A percentile compares a stretch with the other conserved stretches of the same genome.
Conservation (phyloP, 768 basidiomycete species). For the Mrakia hoshinonis region DNA sequence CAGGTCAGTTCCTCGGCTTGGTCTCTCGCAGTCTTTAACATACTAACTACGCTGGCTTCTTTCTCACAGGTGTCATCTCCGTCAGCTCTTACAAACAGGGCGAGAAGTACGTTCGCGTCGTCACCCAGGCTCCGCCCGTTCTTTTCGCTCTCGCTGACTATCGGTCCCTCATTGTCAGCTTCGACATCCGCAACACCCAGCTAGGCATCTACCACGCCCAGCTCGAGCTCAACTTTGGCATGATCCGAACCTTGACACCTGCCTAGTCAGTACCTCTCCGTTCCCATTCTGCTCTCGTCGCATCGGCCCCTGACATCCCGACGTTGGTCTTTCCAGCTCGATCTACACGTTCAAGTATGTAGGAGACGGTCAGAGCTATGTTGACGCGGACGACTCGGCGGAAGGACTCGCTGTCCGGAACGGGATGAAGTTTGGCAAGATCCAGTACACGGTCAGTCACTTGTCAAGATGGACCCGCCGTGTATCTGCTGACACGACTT, state of each 20-base stretch:
- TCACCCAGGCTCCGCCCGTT: no score
- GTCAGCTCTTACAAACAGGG: not conserved
- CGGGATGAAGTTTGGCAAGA: slow-evolving; percentile 38
- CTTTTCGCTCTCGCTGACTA: not conserved
- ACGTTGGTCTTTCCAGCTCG: not conserved
- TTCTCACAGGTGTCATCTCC: slow-evolving; percentile 39
- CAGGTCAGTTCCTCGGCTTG: slow-evolving; percentile 36
- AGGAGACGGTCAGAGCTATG: no score
- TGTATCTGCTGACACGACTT: no score
- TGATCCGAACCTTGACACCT: slow-evolving; percentile 48
- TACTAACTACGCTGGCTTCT: slow-evolving; percentile 30
- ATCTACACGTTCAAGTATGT: not conserved
- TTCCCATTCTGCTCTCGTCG: slow-evolving; percentile 29
- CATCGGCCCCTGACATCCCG: slow-evolving; percentile 24
- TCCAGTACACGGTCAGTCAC: slow-evolving; percentile 33
- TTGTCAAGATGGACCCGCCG: no score
- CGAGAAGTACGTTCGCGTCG: not conserved
- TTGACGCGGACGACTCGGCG: slow-evolving; percentile 29
- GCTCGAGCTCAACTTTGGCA: slow-evolving; percentile 47
- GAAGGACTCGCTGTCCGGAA: slow-evolving; percentile 40
- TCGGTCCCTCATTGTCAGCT: not conserved
- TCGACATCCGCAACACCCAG: slow-evolving; percentile 37
- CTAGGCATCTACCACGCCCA: slow-evolving; percentile 47
- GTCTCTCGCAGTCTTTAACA: slow-evolving; percentile 32
- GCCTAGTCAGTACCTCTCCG: slow-evolving; percentile 46